A percentile compares a stretch with the other conserved stretches of the same genome.
Evolutionary conservation across 768 basidiomycete species (phyloP).

Genomic region (Rickenella mellea): DNA sequence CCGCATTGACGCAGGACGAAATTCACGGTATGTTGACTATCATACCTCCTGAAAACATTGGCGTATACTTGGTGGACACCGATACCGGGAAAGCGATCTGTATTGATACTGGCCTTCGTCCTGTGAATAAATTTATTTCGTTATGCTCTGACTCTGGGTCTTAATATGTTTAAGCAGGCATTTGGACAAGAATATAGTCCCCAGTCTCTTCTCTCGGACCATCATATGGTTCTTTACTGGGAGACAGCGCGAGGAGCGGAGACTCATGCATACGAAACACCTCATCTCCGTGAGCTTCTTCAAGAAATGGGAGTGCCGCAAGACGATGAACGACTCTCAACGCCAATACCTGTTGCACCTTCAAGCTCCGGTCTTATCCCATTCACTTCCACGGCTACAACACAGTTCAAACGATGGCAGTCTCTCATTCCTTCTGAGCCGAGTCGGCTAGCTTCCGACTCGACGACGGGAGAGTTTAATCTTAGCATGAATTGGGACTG

Average conservation of each 20-base stretch:
- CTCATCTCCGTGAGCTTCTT: background rate
- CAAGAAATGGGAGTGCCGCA: background rate
- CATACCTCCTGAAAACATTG: background rate
- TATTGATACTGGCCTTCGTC: background rate
- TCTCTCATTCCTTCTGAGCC: background rate
- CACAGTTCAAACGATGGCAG: background rate
- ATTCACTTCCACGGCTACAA: background rate
- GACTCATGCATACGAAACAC: background rate
- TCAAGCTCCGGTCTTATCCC: background rate
- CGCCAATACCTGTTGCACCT: background rate
- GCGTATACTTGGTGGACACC: background rate
- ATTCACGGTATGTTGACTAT: background rate
- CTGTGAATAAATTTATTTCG: too few relatives aligned
- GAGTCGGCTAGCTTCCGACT: background rate
- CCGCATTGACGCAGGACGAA: background rate
- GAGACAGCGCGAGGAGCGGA: background rate
- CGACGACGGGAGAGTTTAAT: background rate
- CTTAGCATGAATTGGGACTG: background rate
- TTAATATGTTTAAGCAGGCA: too few relatives aligned
- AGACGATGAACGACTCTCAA: background rate
- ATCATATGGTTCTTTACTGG: background rate
- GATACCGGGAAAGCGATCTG: background rate
- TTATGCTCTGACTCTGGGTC: too few relatives aligned
- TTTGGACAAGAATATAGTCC: background rate
- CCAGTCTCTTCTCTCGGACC: background rate